Evolutionary conservation across 148 eudicot species (phyloP).

Genomic region (Suaeda aralocaspica): DNA sequence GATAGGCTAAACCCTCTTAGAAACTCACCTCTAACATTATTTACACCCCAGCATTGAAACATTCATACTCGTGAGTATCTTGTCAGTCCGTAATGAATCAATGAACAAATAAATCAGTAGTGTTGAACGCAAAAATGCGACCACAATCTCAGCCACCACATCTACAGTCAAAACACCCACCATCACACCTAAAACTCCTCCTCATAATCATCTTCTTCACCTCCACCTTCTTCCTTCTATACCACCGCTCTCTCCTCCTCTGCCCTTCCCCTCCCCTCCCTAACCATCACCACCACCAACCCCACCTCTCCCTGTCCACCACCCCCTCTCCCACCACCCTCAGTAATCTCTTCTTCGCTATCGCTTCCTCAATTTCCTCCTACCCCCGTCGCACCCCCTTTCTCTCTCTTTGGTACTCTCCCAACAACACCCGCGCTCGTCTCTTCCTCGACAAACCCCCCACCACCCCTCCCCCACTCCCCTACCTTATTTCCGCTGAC

Average conservation of each 20-base stretch:
- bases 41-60: too few species aligned
- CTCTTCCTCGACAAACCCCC: constrained; percentile 54
- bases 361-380: constrained; percentile 52
- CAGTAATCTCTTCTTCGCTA: constrained; percentile 48
- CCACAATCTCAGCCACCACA: too few species aligned
- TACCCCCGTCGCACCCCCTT: constrained; percentile 41
- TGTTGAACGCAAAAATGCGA: too few species aligned
- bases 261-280: not conserved
- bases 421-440: constrained; percentile 39
- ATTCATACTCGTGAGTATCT: too few species aligned
- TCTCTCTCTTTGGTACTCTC: constrained; percentile 46
- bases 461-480: constrained; percentile 13
- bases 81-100: too few species aligned
- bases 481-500: constrained; percentile 29
- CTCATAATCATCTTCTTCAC: constrained; percentile 19
- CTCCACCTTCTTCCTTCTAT: constrained; percentile 20
- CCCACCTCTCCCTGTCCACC: not conserved
- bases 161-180: not conserved
- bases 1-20: too few species aligned
- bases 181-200: constrained; percentile 24
- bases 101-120: too few species aligned
- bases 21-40: too few species aligned
- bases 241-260: constrained; percentile 15
- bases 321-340: constrained; percentile 24
- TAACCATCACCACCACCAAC: not conserved